A percentile compares a stretch with the other conserved stretches of the same genome.
These are phyloP conservation scores for Flaveria linearis DNA, from an alignment of 129 eudicot species.

Conservation along the genomic window DNA sequence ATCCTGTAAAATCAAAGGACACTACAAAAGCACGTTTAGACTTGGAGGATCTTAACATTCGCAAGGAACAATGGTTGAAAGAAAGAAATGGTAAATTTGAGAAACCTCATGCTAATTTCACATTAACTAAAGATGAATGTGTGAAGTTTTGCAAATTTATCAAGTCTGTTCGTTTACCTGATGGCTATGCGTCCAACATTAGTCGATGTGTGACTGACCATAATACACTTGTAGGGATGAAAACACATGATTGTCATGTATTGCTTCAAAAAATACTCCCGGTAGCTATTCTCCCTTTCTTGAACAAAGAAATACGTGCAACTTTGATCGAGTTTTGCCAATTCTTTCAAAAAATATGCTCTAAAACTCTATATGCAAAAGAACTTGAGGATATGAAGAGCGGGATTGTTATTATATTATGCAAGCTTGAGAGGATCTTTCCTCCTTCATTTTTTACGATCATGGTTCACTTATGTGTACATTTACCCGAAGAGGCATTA, in stretches of 20 bases:
- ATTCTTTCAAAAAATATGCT: background rate
- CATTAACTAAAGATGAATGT: conserved; percentile 15
- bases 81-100: background rate
- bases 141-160: background rate
- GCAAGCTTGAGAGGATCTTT: too few relatives aligned
- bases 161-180: background rate
- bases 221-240: too few relatives aligned
- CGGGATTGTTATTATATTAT: too few relatives aligned
- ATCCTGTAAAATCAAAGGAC: conserved; percentile 15
- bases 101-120: background rate
- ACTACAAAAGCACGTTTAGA: conserved; percentile 22
- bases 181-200: conserved; percentile 19
- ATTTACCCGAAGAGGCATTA: too few relatives aligned
- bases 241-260: too few relatives aligned
- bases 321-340: conserved; percentile 20
- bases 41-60: background rate
- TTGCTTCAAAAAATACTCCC: too few relatives aligned
- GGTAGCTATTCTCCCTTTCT: background rate
- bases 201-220: too few relatives aligned
- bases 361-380: too few relatives aligned
- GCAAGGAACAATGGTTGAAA: background rate
- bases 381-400: too few relatives aligned
- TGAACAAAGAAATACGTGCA: background rate
- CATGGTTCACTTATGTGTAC: too few relatives aligned
- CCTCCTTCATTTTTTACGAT: too few relatives aligned